Evolutionary conservation across 257 asterid species (phyloP).

Genomic region (Coffea eugenioides): DNA sequence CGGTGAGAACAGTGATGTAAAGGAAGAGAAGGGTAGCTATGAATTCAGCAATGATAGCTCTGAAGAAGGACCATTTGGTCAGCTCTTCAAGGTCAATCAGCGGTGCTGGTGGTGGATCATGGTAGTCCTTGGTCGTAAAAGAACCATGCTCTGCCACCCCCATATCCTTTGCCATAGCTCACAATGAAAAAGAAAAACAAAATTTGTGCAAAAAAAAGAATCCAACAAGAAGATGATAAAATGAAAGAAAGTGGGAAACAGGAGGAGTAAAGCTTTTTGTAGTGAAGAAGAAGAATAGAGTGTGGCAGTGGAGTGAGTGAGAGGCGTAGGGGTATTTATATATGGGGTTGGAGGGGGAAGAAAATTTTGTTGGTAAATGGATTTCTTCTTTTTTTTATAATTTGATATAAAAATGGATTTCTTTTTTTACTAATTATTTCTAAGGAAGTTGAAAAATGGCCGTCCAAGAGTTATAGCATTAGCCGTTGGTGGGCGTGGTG

Average conservation of each 20-base stretch:
- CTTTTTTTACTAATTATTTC: too few species aligned
- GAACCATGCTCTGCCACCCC: conserved; percentile 13
- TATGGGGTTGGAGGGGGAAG: neutral
- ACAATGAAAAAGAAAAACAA: neutral
- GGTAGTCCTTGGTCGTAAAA: conserved; percentile 50
- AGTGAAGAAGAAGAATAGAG: neutral
- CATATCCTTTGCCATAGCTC: conserved; percentile 4
- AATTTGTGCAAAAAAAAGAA: neutral
- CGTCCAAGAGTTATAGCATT: conserved; percentile 12
- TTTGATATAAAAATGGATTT: neutral
- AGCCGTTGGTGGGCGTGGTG: neutral
- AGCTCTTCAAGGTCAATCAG: conserved; percentile 62
- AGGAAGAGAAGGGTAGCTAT: conserved; percentile 70
- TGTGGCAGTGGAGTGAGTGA: neutral
- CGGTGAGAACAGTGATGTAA: conserved; percentile 64
- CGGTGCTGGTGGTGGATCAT: conserved; percentile 77
- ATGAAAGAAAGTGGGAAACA: neutral
- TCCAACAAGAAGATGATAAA: neutral
- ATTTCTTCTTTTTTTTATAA: neutral
- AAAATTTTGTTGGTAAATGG: neutral
- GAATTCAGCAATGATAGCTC: conserved; percentile 77
- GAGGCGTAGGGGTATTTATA: conserved; percentile 8
- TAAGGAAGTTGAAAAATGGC: neutral
- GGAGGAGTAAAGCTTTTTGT: neutral
- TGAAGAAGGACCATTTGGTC: conserved; percentile 64